phyloP scores from a whole-genome alignment of 306 rosid genomes.

The Inga leiocalycina region DNA sequence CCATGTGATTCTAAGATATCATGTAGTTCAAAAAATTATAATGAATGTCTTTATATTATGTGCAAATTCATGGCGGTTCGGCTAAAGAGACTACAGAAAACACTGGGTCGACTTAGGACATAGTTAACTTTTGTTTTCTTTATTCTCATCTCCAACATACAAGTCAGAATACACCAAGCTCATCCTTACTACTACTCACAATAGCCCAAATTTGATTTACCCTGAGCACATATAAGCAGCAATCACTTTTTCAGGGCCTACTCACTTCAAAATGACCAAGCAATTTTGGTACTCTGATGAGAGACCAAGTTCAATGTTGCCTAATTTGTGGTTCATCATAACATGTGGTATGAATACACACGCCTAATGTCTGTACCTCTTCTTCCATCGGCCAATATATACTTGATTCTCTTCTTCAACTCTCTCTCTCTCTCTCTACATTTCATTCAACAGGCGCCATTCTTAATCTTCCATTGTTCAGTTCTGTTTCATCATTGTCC shows the following conservation, averaged over 20 bases:
- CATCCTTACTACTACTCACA: neutral
- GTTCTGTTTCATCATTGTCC: neutral
- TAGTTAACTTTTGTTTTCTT: neutral
- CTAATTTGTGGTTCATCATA: neutral
- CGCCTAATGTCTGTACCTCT: neutral
- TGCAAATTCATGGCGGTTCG: neutral
- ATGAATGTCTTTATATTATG: neutral
- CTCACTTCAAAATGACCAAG: neutral
- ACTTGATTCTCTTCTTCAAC: neutral
- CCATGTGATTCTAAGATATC: neutral
- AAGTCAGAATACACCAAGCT: slow-evolving; percentile 2
- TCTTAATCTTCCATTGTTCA: neutral
- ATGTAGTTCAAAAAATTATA: neutral
- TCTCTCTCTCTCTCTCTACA: neutral
- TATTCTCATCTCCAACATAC: neutral
- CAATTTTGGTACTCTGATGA: neutral
- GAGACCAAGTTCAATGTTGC: neutral
- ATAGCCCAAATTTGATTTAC: neutral
- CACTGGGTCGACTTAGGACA: neutral
- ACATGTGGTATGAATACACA: neutral
- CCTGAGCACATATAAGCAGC: slow-evolving; percentile 18
- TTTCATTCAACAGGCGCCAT: neutral
- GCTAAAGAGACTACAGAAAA: neutral
- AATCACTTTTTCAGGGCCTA: neutral
- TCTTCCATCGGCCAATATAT: neutral